A percentile compares a stretch with the other conserved stretches of the same genome.
Conservation (phyloP, 495 filamentous ascomycete genomes). For the Aspergillus taichungensis region DNA sequence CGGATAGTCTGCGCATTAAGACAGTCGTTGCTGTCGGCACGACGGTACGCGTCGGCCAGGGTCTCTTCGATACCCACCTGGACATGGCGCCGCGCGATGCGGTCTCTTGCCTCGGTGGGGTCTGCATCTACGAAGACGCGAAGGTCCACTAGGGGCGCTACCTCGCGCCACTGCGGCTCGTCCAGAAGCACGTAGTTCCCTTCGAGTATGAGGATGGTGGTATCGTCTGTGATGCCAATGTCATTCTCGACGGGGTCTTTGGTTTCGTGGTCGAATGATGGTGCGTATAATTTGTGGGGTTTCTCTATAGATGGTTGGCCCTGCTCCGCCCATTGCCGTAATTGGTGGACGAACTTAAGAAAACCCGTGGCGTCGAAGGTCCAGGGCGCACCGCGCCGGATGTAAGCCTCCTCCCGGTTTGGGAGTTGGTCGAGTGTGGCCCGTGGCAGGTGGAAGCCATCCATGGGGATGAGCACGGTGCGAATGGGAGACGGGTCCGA, state of each 20-base stretch:
- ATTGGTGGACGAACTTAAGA: slow-evolving; percentile 15
- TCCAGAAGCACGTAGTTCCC: slow-evolving; percentile 31
- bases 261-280: slow-evolving; percentile 27
- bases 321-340: slow-evolving; percentile 4
- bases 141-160: slow-evolving; percentile 20
- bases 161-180: slow-evolving; percentile 22
- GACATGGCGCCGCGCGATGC: slow-evolving; percentile 31
- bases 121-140: slow-evolving; percentile 32
- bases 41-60: slow-evolving; percentile 26
- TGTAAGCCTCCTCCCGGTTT: slow-evolving; percentile 26
- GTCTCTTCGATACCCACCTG: slow-evolving; percentile 31
- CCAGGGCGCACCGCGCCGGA: slow-evolving; percentile 33
- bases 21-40: slow-evolving; percentile 35
- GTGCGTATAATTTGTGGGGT: no score
- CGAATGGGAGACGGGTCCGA: slow-evolving; percentile 1
- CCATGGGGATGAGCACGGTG: slow-evolving; percentile 31
- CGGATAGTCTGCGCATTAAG: slow-evolving; percentile 26
- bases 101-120: slow-evolving; percentile 18
- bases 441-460: slow-evolving; percentile 34
- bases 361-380: slow-evolving; percentile 31
- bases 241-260: slow-evolving; percentile 33
- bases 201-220: slow-evolving; percentile 29
- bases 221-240: slow-evolving; percentile 21
- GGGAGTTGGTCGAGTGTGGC: slow-evolving; percentile 26
- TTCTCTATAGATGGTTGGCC: no score